Evolutionary conservation across 345 rosid genomes (phyloP).

Genomic region (Clausena lansium): DNA sequence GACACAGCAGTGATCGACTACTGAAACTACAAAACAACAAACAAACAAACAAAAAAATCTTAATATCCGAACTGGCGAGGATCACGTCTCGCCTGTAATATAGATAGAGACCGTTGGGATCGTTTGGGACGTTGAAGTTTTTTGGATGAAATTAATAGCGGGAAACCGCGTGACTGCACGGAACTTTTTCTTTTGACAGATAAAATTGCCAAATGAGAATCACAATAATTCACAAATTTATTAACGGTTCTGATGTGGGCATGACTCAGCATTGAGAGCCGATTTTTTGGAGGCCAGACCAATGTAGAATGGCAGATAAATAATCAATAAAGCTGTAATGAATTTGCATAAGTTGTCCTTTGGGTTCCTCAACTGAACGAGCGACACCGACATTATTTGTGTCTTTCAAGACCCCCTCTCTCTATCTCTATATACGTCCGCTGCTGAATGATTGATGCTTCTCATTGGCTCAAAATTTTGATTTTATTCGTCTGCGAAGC

Average conservation of each 20-base stretch:
- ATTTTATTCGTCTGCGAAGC: not conserved
- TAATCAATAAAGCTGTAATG: not conserved
- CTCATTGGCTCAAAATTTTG: not conserved
- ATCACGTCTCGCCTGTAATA: not conserved
- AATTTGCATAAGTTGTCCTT: not conserved
- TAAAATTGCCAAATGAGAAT: no score
- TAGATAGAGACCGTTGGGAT: not conserved
- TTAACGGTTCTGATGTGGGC: constrained; percentile 1
- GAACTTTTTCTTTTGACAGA: not conserved
- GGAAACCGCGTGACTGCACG: not conserved
- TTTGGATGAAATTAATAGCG: not conserved
- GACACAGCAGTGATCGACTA: no score
- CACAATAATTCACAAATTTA: not conserved
- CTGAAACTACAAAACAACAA: not conserved
- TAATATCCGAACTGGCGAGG: not conserved
- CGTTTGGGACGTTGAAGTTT: not conserved
- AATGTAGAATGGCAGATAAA: not conserved
- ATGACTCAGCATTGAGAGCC: constrained; percentile 1
- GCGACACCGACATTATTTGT: constrained; percentile 1
- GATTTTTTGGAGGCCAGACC: not conserved
- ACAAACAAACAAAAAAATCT: not conserved
- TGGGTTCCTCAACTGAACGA: not conserved
- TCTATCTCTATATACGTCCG: no score
- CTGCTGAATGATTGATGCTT: not conserved
- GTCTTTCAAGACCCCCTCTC: not conserved